These are phyloP conservation scores for Talaromyces islandicus DNA, from an alignment of 2,329 filamentous ascomycete species.

Conservation along the genomic window DNA sequence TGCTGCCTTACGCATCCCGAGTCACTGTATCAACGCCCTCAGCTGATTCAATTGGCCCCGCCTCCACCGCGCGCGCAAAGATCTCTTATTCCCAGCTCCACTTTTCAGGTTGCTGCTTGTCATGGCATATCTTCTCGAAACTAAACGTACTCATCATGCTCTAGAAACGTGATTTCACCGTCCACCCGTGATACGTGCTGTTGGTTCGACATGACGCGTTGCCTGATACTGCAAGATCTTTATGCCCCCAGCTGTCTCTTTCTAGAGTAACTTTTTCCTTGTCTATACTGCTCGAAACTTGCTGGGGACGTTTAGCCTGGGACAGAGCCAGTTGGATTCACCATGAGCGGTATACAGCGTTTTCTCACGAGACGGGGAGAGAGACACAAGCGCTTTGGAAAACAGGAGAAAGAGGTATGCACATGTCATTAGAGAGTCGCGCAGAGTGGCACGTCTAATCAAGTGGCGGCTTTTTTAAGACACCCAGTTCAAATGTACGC, in stretches of 20 bases:
- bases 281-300: background rate
- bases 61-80: background rate
- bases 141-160: background rate
- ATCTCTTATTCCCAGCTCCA: background rate
- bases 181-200: background rate
- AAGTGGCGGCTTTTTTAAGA: background rate
- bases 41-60: background rate
- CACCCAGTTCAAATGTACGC: conserved; percentile 3
- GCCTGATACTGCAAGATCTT: background rate
- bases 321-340: conserved; percentile 1
- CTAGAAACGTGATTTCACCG: background rate
- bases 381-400: conserved; percentile 22
- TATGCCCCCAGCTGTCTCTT: background rate
- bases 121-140: background rate
- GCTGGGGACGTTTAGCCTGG: background rate
- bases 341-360: conserved; percentile 37
- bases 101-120: background rate
- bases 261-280: background rate
- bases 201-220: background rate
- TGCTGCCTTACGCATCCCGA: background rate
- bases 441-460: background rate
- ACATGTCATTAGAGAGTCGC: conserved; percentile 16
- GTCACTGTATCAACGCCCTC: background rate
- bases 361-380: conserved; percentile 35
- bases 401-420: conserved; percentile 25